Conservation (phyloP, 805 yeast genomes). For the Clavispora fructus region DNA sequence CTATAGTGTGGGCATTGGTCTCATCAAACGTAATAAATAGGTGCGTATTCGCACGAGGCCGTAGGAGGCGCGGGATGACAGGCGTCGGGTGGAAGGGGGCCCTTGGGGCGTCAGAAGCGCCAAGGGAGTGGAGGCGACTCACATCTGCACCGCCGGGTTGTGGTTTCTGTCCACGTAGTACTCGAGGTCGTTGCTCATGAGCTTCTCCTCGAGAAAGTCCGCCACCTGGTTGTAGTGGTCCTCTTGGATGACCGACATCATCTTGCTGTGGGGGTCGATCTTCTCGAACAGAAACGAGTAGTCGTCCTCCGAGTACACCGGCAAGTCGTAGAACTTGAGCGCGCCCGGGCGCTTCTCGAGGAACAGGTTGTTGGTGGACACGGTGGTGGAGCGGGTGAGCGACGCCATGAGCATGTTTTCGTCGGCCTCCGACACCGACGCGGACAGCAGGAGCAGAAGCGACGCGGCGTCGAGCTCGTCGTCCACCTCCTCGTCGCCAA, state of each 20-base stretch:
- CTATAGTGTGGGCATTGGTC: background rate
- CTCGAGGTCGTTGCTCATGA: constrained; percentile 32
- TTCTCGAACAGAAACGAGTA: constrained; percentile 15
- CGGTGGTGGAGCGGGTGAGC: constrained; percentile 39
- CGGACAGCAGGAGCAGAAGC: constrained; percentile 36
- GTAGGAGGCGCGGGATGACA: background rate
- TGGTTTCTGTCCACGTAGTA: constrained; percentile 23
- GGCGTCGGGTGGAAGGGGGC: too few relatives aligned
- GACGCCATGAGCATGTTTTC: constrained; percentile 34
- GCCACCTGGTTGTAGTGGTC: constrained; percentile 38
- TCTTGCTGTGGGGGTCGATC: constrained; percentile 13
- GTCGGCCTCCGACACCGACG: constrained; percentile 27
- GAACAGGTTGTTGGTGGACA: constrained; percentile 26
- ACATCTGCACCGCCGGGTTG: background rate
- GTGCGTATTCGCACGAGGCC: background rate
- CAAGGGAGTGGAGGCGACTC: too few relatives aligned
- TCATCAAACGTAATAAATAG: constrained; percentile 4
- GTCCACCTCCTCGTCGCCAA: constrained; percentile 18
- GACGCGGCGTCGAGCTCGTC: constrained; percentile 18
- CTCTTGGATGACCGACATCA: constrained; percentile 22
- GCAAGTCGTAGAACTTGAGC: constrained; percentile 29
- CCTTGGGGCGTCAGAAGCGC: too few relatives aligned
- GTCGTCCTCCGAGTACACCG: constrained; percentile 22
- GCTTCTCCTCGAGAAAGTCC: constrained; percentile 37
- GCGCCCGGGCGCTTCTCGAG: constrained; percentile 10